Evolutionary conservation across 495 filamentous ascomycete species (phyloP).

Genomic region (Usnea hakonensis): DNA sequence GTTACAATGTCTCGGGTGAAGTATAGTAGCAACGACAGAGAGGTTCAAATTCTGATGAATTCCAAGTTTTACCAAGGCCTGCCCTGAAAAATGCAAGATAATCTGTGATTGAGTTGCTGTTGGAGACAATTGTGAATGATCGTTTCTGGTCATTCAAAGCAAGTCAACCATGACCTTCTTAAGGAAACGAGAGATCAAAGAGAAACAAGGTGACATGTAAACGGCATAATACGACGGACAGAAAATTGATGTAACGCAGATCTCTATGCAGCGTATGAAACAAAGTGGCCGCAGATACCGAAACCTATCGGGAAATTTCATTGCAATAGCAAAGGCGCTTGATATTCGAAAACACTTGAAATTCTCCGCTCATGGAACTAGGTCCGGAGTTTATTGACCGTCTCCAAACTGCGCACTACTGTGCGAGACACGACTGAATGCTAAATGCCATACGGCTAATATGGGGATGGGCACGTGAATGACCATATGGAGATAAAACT

Average conservation of each 20-base stretch:
- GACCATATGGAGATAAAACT: neutral
- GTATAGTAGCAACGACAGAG: neutral
- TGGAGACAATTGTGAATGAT: neutral
- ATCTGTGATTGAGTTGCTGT: neutral
- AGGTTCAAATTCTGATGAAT: neutral
- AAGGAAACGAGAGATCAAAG: neutral
- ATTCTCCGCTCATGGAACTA: neutral
- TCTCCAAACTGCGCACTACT: neutral
- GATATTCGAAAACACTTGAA: neutral
- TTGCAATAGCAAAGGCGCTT: neutral
- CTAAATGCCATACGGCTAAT: neutral
- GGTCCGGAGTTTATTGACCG: neutral
- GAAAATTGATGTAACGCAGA: neutral
- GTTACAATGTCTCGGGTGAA: neutral
- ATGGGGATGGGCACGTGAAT: neutral
- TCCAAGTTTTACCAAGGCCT: slow-evolving; percentile 2
- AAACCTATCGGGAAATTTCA: neutral
- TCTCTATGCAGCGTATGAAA: neutral
- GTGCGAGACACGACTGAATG: neutral
- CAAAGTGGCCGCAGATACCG: neutral
- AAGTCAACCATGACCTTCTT: neutral
- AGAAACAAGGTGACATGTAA: slow-evolving; percentile 3
- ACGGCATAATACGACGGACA: neutral
- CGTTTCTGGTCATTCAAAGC: neutral
- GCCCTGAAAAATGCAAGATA: neutral